A percentile compares a stretch with the other conserved stretches of the same genome.
These are phyloP conservation scores for Rhizophagus clarus DNA, from an alignment of 192 early-diverging fungal genomes.

Conservation along the genomic window DNA sequence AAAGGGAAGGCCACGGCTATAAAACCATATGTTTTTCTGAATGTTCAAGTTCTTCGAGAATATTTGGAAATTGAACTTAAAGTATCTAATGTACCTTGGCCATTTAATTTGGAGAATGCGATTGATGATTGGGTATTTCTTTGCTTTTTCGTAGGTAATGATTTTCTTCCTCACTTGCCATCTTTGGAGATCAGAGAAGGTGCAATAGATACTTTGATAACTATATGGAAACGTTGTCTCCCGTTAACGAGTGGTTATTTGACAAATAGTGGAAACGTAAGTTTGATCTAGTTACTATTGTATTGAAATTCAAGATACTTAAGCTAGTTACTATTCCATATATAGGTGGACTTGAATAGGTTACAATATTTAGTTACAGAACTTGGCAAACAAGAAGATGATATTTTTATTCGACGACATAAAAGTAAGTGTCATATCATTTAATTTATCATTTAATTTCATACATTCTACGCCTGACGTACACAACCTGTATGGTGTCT, in stretches of 20 bases:
- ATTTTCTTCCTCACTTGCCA: constrained; percentile 95
- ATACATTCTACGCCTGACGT: no score
- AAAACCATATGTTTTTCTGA: constrained; percentile 83
- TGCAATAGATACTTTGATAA: constrained; percentile 85
- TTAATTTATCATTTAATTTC: no score
- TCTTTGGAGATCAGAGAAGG: constrained; percentile 94
- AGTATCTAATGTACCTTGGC: constrained; percentile 65
- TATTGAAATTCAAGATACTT: not conserved
- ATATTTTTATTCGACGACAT: constrained; percentile 72
- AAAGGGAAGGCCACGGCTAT: constrained; percentile 38
- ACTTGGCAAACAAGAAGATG: constrained; percentile 82
- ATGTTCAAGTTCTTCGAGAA: constrained; percentile 84
- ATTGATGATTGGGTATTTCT: constrained; percentile 98
- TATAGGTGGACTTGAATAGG: constrained; percentile 66
- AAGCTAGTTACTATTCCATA: not conserved
- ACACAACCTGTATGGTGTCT: no score
- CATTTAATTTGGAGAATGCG: constrained; percentile 86
- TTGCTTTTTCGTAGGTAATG: constrained; percentile 98
- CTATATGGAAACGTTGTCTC: constrained; percentile 87
- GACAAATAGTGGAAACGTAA: constrained; percentile 76
- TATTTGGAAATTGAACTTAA: constrained; percentile 87
- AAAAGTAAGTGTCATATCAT: constrained; percentile 8
- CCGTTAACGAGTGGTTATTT: constrained; percentile 79
- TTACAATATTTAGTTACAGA: constrained; percentile 80
- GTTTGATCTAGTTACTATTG: not conserved